phyloP scores from a whole-genome alignment of 768 basidiomycete species.

The Atractiella rhizophila region DNA sequence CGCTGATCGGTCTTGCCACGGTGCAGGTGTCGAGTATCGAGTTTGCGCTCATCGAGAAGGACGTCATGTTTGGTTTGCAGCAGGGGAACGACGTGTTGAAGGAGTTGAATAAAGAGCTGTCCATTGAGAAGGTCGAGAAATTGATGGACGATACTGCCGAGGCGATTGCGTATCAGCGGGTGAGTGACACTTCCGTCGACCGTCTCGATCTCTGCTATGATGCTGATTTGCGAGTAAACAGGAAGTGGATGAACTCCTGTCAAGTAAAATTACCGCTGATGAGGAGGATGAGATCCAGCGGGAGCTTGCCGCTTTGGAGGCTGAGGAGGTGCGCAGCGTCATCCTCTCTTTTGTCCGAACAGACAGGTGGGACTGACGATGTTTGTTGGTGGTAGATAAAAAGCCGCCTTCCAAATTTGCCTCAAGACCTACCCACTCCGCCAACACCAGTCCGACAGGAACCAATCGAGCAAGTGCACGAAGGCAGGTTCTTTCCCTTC shows the following conservation, averaged over 20 bases:
- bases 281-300: conserved; percentile 83
- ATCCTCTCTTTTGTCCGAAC: no score
- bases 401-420: no score
- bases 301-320: conserved; percentile 48
- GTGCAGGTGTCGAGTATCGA: conserved; percentile 79
- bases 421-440: no score
- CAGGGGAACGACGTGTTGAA: conserved; percentile 83
- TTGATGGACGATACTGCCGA: conserved; percentile 78
- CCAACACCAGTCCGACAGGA: no score
- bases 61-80: conserved; percentile 70
- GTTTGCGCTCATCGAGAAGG: conserved; percentile 78
- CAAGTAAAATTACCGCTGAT: conserved; percentile 52
- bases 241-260: conserved; percentile 77
- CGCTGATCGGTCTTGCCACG: not conserved
- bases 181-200: conserved; percentile 20
- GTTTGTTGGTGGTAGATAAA: no score
- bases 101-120: conserved; percentile 84
- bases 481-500: no score
- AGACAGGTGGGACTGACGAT: no score
- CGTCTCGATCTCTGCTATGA: not conserved
- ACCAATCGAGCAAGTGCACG: no score
- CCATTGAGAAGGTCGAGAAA: conserved; percentile 72
- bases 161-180: conserved; percentile 71
- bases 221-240: conserved; percentile 20
- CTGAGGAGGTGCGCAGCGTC: conserved; percentile 36